Evolutionary conservation across 257 asterid genomes (phyloP).

Genomic region (Anisodus tanguticus): DNA sequence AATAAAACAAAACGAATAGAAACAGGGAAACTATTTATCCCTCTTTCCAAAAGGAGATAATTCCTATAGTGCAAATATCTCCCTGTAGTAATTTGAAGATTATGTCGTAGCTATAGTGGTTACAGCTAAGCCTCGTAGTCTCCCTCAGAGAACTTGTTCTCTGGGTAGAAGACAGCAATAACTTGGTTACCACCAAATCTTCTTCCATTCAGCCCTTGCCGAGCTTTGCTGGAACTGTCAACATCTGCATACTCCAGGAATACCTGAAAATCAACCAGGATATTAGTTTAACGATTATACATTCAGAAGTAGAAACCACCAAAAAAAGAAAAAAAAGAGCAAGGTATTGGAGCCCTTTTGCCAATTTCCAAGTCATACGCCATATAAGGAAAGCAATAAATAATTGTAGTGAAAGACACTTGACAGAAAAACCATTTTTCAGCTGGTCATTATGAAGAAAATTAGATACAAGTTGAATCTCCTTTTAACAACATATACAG

Average conservation of each 20-base stretch:
- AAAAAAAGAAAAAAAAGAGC: background rate
- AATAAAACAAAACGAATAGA: background rate
- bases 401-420: background rate
- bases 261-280: conserved; percentile 48
- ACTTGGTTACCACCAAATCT: conserved; percentile 90
- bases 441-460: background rate
- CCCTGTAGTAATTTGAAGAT: conserved; percentile 1
- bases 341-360: background rate
- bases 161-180: conserved; percentile 81
- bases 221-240: conserved; percentile 79
- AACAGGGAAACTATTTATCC: background rate
- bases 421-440: background rate
- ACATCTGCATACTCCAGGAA: conserved; percentile 80
- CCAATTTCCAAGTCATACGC: background rate
- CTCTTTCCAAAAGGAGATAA: background rate
- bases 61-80: background rate
- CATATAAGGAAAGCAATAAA: background rate
- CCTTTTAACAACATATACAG: conserved; percentile 5
- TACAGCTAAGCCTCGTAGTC: conserved; percentile 69
- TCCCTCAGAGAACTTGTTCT: conserved; percentile 75
- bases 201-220: conserved; percentile 81
- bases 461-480: background rate
- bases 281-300: background rate
- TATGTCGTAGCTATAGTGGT: background rate
- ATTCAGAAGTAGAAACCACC: conserved; percentile 11